These are phyloP conservation scores for Jasminum sambac DNA, from an alignment of 257 asterid species.

Conservation along the genomic window DNA sequence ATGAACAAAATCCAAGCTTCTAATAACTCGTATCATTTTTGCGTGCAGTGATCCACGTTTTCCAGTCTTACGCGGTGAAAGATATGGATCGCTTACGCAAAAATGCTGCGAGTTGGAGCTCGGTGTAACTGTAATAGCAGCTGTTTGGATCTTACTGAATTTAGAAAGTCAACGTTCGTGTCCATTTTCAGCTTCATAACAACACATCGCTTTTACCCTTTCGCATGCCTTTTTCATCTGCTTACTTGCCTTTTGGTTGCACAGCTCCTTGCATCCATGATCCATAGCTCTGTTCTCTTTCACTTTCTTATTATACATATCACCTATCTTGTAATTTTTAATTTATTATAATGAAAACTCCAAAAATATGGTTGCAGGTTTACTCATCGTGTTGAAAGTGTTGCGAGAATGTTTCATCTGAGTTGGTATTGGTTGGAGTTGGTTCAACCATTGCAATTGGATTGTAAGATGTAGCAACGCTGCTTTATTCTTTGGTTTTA, in stretches of 20 bases:
- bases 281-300: no score
- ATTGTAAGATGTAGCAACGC: background rate
- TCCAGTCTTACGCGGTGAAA: background rate
- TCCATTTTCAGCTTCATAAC: no score
- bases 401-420: no score
- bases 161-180: no score
- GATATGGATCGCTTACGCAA: slow-evolving; percentile 38
- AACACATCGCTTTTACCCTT: background rate
- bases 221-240: background rate
- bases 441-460: background rate
- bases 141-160: no score
- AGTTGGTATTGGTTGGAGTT: no score
- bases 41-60: slow-evolving; percentile 43
- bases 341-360: no score
- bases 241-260: background rate
- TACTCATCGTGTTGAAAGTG: no score
- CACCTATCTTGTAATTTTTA: no score
- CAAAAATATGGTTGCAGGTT: no score
- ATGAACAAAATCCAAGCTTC: slow-evolving; percentile 26
- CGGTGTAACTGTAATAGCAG: background rate
- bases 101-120: slow-evolving; percentile 37
- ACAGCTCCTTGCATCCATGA: no score
- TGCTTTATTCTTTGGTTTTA: background rate
- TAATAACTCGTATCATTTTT: slow-evolving; percentile 34
- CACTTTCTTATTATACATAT: no score